These are phyloP conservation scores for Dalbergia oliveri DNA, from an alignment of 306 rosid genomes.

Conservation along the genomic window DNA sequence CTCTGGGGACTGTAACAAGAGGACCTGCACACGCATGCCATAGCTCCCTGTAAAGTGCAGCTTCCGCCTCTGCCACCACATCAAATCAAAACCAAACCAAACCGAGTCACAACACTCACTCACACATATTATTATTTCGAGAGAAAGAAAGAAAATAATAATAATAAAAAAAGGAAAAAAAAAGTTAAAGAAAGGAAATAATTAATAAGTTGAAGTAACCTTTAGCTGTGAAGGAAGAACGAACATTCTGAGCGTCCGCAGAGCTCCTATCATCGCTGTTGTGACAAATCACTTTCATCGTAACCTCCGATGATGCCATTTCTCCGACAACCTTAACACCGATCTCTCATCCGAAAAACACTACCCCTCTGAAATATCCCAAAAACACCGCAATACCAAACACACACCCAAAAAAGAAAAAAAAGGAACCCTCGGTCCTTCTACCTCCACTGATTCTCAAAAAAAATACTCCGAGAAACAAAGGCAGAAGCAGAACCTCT, in stretches of 20 bases:
- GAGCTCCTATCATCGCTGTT: constrained; percentile 40
- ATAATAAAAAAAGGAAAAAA: neutral
- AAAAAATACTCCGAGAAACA: neutral
- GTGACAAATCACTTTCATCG: constrained; percentile 64
- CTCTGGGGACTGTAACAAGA: constrained; percentile 83
- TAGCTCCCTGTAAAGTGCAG: constrained; percentile 84
- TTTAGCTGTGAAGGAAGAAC: constrained; percentile 42
- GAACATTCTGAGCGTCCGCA: constrained; percentile 55
- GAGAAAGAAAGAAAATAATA: no score
- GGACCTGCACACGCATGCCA: constrained; percentile 99
- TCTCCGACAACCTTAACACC: constrained; percentile 55
- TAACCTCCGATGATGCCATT: constrained; percentile 77
- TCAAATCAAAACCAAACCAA: neutral
- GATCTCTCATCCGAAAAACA: constrained; percentile 70
- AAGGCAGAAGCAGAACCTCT: neutral
- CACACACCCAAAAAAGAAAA: neutral
- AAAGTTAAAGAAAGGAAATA: neutral
- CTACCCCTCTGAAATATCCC: neutral
- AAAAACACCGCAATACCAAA: neutral
- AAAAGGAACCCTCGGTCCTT: neutral
- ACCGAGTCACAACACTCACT: neutral
- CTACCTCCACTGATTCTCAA: neutral
- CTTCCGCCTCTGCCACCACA: constrained; percentile 64
- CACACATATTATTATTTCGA: neutral
- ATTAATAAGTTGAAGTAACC: constrained; percentile 21